These are phyloP conservation scores for Coemansia sp. DNA, from an alignment of 192 early-diverging fungal species.

Conservation along the genomic window DNA sequence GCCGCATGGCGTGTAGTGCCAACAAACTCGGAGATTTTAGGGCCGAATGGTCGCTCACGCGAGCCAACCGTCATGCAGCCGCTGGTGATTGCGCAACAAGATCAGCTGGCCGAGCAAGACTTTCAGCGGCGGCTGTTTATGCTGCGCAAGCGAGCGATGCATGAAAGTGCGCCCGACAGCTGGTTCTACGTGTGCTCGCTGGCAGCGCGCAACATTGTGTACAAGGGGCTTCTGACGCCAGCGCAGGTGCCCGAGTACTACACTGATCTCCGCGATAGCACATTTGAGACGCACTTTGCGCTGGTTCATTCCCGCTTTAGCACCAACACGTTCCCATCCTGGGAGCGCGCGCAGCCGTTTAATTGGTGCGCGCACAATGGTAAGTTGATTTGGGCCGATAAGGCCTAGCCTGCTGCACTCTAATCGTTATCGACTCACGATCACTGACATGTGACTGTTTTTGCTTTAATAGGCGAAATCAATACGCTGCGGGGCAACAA, in stretches of 20 bases:
- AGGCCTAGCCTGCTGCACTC: not conserved
- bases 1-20: slow-evolving; percentile 92
- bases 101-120: slow-evolving; percentile 35
- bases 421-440: too few relatives aligned
- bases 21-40: slow-evolving; percentile 80
- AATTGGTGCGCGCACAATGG: slow-evolving; percentile 98
- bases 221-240: slow-evolving; percentile 96
- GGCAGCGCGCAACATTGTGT: slow-evolving; percentile 88
- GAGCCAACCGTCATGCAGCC: slow-evolving; percentile 95
- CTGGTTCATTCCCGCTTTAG: slow-evolving; percentile 98
- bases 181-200: slow-evolving; percentile 99
- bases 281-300: slow-evolving; percentile 88
- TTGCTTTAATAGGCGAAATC: slow-evolving; percentile 72
- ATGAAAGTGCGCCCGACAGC: slow-evolving; percentile 78
- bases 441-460: not conserved
- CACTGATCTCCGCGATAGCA: slow-evolving; percentile 79
- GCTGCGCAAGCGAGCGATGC: slow-evolving; percentile 86
- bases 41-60: slow-evolving; percentile 81
- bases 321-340: slow-evolving; percentile 98
- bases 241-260: slow-evolving; percentile 94
- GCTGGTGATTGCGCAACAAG: slow-evolving; percentile 67
- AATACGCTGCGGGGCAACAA: slow-evolving; percentile 99
- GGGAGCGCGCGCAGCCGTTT: slow-evolving; percentile 99
- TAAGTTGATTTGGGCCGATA: slow-evolving; percentile 31
- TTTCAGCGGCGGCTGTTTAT: slow-evolving; percentile 89